phyloP scores from a whole-genome alignment of 2,329 filamentous ascomycete genomes.

The Epichloe brachyelytri region DNA sequence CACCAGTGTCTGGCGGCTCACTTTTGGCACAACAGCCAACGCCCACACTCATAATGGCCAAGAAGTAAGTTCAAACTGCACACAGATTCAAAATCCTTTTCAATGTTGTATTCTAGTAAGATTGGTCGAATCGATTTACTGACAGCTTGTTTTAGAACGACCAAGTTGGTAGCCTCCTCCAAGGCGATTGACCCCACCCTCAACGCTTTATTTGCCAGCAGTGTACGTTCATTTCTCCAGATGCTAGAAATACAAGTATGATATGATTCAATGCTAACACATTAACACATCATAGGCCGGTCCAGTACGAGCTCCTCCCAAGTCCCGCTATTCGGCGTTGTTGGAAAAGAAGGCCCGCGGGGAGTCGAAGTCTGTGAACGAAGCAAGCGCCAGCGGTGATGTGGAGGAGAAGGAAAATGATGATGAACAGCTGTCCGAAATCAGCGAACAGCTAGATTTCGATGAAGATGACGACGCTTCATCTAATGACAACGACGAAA shows the following conservation, averaged over 20 bases:
- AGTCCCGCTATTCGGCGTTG: constrained; percentile 30
- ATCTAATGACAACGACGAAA: constrained; percentile 11
- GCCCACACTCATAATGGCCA: constrained; percentile 9
- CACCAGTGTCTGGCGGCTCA: neutral
- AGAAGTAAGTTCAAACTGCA: constrained; percentile 11
- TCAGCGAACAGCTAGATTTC: constrained; percentile 13
- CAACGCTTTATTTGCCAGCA: constrained; percentile 57
- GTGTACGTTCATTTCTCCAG: constrained; percentile 40
- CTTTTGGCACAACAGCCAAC: neutral
- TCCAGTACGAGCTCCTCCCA: constrained; percentile 33
- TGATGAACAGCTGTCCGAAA: constrained; percentile 20
- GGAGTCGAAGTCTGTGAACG: constrained; percentile 10
- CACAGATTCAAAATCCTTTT: neutral
- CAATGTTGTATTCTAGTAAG: neutral
- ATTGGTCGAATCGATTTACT: constrained; percentile 8
- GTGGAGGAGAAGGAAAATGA: constrained; percentile 10
- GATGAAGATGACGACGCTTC: constrained; percentile 15
- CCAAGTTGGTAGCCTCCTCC: constrained; percentile 28
- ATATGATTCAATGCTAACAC: neutral
- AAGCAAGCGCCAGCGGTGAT: constrained; percentile 16
- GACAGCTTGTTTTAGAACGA: constrained; percentile 19
- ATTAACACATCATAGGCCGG: constrained; percentile 28
- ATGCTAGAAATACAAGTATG: neutral
- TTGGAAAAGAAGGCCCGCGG: constrained; percentile 18
- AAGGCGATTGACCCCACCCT: constrained; percentile 56